A percentile compares a stretch with the other conserved stretches of the same genome.
Evolutionary conservation across 208 protist genomes (phyloP).

Genomic region (Trypanosoma lewisi): DNA sequence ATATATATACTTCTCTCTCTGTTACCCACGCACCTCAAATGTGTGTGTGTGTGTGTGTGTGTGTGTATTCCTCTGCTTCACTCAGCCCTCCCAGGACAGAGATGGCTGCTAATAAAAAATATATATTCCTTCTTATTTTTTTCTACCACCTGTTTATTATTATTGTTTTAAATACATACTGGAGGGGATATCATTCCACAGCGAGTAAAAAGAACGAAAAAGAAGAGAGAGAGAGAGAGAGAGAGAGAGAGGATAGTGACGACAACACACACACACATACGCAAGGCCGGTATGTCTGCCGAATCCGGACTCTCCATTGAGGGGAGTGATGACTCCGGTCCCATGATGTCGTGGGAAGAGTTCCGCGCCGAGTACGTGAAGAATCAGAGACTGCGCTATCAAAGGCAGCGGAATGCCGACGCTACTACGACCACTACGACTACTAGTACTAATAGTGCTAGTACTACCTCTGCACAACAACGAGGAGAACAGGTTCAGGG

Average conservation of each 20-base stretch:
- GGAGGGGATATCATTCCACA: too few species aligned
- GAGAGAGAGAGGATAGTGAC: not conserved
- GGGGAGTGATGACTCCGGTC: not conserved
- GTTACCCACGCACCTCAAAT: too few species aligned
- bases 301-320: not conserved
- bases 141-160: too few species aligned
- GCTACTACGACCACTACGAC: not conserved
- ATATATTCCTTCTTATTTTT: too few species aligned
- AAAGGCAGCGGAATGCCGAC: not conserved
- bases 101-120: too few species aligned
- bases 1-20: conserved; percentile 8
- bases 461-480: not conserved
- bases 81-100: too few species aligned
- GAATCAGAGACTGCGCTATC: conserved; percentile 1
- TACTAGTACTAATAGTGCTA: not conserved
- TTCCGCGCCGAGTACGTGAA: conserved; percentile 8
- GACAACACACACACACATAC: not conserved
- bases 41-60: too few species aligned
- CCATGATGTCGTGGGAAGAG: conserved; percentile 14
- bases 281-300: not conserved
- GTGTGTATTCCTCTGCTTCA: too few species aligned
- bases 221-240: not conserved
- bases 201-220: not conserved
- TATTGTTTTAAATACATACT: too few species aligned
- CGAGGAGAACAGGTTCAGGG: not conserved